phyloP scores from a whole-genome alignment of 176 grass and related monocot species.

The Urochloa ruziziensis region DNA sequence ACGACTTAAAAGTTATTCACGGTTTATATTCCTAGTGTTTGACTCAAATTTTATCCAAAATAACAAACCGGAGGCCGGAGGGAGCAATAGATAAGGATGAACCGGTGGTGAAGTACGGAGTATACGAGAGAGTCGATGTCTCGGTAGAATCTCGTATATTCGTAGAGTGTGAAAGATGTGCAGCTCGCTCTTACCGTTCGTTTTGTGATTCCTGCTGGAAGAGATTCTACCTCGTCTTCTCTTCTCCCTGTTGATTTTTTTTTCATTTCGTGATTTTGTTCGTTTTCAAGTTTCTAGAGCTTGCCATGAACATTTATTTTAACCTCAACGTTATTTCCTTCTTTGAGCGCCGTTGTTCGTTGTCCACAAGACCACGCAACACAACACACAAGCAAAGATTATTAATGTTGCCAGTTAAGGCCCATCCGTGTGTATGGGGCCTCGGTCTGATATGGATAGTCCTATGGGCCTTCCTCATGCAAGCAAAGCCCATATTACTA shows the following conservation, averaged over 20 bases:
- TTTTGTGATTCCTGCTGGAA: neutral
- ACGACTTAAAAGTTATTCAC: too few species aligned
- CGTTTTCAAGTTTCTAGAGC: neutral
- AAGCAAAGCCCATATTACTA: neutral
- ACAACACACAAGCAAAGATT: too few species aligned
- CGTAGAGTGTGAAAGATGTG: neutral
- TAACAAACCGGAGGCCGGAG: too few species aligned
- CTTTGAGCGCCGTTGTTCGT: too few species aligned
- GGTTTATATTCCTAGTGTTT: too few species aligned
- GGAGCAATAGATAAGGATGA: constrained; percentile 34
- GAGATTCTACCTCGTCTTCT: constrained; percentile 26
- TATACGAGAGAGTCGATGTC: neutral
- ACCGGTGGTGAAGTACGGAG: neutral
- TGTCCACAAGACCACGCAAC: too few species aligned
- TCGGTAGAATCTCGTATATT: constrained; percentile 24
- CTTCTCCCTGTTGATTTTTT: neutral
- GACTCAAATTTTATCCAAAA: too few species aligned
- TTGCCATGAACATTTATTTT: neutral
- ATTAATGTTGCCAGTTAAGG: neutral
- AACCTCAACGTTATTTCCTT: neutral
- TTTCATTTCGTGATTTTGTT: neutral
- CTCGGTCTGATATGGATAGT: neutral
- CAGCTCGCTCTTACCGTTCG: neutral
- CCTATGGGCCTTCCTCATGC: neutral
- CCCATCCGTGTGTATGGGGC: neutral